A percentile compares a stretch with the other conserved stretches of the same genome.
phyloP scores from a whole-genome alignment of 1,139 yeast species.

The Kodamaea derodonti region DNA sequence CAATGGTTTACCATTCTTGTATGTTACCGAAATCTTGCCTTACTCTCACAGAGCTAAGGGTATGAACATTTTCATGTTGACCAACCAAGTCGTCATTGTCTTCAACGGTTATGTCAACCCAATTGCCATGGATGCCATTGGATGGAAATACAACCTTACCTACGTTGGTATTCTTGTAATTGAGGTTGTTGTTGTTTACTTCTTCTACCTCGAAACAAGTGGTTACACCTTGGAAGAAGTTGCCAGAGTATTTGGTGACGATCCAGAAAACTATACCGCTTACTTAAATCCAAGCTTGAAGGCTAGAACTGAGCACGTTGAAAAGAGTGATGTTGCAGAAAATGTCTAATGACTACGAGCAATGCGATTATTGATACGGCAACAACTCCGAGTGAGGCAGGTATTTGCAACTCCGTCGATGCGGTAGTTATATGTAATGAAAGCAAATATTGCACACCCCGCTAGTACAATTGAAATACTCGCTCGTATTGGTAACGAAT shows the following conservation, averaged over 20 bases:
- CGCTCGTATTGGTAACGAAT: no score
- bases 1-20: slow-evolving; percentile 38
- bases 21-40: slow-evolving; percentile 42
- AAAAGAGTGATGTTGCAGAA: no score
- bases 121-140: slow-evolving; percentile 55
- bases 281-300: slow-evolving; percentile 7
- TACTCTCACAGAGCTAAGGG: slow-evolving; percentile 46
- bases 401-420: no score
- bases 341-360: no score
- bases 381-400: no score
- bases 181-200: slow-evolving; percentile 34
- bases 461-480: no score
- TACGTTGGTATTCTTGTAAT: slow-evolving; percentile 39
- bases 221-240: slow-evolving; percentile 55
- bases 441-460: no score
- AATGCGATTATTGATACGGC: no score
- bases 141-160: slow-evolving; percentile 60
- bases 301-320: no score
- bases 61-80: slow-evolving; percentile 27
- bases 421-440: no score
- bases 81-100: slow-evolving; percentile 23
- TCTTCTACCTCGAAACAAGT: slow-evolving; percentile 48
- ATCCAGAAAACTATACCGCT: slow-evolving; percentile 13
- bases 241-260: slow-evolving; percentile 45
- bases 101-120: slow-evolving; percentile 53